Conservation (phyloP, 371 early-diverging fungal genomes). For the Mucor indicus region DNA sequence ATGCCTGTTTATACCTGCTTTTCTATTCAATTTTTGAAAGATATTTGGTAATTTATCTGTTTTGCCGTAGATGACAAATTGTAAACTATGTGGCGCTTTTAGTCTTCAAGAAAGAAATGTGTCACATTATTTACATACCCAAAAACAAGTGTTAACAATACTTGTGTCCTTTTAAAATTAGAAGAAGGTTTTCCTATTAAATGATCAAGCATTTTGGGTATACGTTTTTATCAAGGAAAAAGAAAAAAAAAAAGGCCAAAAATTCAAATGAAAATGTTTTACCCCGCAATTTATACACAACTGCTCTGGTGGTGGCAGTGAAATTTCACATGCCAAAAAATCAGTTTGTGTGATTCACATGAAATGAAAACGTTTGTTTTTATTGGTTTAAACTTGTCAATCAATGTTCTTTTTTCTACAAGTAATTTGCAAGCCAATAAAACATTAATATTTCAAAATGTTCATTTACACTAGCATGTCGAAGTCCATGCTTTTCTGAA, state of each 20-base stretch:
- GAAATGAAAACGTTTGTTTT: too few relatives aligned
- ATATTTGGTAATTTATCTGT: constrained; percentile 20
- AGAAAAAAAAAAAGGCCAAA: not conserved
- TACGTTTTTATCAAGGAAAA: too few relatives aligned
- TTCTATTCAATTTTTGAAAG: constrained; percentile 24
- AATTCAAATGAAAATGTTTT: too few relatives aligned
- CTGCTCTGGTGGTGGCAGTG: too few relatives aligned
- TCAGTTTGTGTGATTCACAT: too few relatives aligned
- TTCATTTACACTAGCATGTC: constrained; percentile 67
- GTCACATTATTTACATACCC: constrained; percentile 41
- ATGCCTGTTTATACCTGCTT: constrained; percentile 18
- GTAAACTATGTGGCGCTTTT: too few relatives aligned
- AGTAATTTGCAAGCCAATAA: constrained; percentile 64
- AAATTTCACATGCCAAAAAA: too few relatives aligned
- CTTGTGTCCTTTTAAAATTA: constrained; percentile 80
- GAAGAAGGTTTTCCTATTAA: constrained; percentile 91
- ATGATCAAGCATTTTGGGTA: constrained; percentile 94
- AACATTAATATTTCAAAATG: constrained; percentile 82
- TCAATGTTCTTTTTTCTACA: constrained; percentile 42
- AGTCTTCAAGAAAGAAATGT: constrained; percentile 3
- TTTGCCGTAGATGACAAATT: constrained; percentile 37
- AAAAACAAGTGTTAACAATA: constrained; percentile 58
- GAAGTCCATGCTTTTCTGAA: constrained; percentile 74
- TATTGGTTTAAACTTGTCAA: too few relatives aligned
- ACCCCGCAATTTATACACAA: too few relatives aligned